Evolutionary conservation across 305 asterid genomes (phyloP), one percentile per base, ranked within the genome.

Genomic region (Rubia peregrina): DNA sequence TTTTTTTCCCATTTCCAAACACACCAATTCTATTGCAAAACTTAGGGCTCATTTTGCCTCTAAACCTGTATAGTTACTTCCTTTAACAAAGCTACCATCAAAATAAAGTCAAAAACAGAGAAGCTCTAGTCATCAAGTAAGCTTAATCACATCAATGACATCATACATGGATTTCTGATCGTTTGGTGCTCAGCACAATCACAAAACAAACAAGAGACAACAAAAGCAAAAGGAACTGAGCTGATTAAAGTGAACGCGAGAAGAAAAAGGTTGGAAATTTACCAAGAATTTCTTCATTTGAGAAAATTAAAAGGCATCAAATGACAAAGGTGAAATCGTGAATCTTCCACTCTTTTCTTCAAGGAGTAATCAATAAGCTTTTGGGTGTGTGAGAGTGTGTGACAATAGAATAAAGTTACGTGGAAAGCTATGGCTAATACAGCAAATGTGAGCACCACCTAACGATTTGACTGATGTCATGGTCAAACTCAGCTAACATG

Each of bases 381-480:
- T 44, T 11, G 11, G 30, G 43, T 6, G 12, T 4, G 4, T 16
- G 2, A 70, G 42, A 6, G 42, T 67, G 70, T 22, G 56, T 6
- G 57, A 0, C 8, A 21, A 36, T 41, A 14, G 46, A 49, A 26
- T 30, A 30, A 55, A 67, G 42, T 11, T 9, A 57, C 62, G 61
- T 57, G 36, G 16, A 57, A 57, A 57, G 62, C 36, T 57, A 67
- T 72, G 76, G 49, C 46, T n/a, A 67, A 17, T 3, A 48, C 6
- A 63, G 9, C 42, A 36, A 38, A 26, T 51, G 19, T 8, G 33
- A 33, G 71, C 46, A 61, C 61, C 61, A 48, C 71, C 61, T 16
- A 67, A 67, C 61, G 71, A 67, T 11, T 63, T 3, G 68, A 65
- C 69, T 51, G 24, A 51, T 51, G 59, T 51, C 59, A 17, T n/a